Evolutionary conservation across 495 filamentous ascomycete genomes (phyloP).

Genomic region (Evansstolkia leycettana): DNA sequence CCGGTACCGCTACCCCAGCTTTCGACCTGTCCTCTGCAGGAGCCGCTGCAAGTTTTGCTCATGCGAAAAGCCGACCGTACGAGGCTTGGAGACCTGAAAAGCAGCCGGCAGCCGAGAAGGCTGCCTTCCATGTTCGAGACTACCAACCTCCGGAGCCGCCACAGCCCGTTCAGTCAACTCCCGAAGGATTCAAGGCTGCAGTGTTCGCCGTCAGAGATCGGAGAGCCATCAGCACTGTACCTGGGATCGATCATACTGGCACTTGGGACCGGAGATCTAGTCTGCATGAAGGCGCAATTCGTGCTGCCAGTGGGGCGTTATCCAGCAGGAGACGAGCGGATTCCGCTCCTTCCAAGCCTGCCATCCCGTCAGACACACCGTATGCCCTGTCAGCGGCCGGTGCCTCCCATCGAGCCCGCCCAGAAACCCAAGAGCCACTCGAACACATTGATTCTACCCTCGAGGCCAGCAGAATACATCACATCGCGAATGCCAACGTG

Average conservation of each 20-base stretch:
- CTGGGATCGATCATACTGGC: conserved; percentile 7
- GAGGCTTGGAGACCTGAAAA: conserved; percentile 49
- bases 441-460: conserved; percentile 29
- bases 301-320: conserved; percentile 65
- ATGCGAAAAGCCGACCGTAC: conserved; percentile 49
- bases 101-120: conserved; percentile 51
- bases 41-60: conserved; percentile 61
- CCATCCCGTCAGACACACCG: conserved; percentile 42
- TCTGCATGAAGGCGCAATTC: conserved; percentile 46
- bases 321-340: conserved; percentile 50
- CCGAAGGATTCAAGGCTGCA: conserved; percentile 61
- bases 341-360: conserved; percentile 42
- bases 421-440: conserved; percentile 13
- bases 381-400: conserved; percentile 61
- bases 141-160: conserved; percentile 43
- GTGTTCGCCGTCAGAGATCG: conserved; percentile 53
- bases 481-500: conserved; percentile 36
- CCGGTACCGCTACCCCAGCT: conserved; percentile 53
- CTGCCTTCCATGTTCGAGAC: conserved; percentile 57
- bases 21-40: conserved; percentile 58
- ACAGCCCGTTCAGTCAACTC: conserved; percentile 41
- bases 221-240: conserved; percentile 8
- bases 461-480: conserved; percentile 44
- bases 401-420: conserved; percentile 34
- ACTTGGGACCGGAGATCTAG: conserved; percentile 42